phyloP scores from a whole-genome alignment of 2,329 filamentous ascomycete genomes.

The Didymellaceae sp. region DNA sequence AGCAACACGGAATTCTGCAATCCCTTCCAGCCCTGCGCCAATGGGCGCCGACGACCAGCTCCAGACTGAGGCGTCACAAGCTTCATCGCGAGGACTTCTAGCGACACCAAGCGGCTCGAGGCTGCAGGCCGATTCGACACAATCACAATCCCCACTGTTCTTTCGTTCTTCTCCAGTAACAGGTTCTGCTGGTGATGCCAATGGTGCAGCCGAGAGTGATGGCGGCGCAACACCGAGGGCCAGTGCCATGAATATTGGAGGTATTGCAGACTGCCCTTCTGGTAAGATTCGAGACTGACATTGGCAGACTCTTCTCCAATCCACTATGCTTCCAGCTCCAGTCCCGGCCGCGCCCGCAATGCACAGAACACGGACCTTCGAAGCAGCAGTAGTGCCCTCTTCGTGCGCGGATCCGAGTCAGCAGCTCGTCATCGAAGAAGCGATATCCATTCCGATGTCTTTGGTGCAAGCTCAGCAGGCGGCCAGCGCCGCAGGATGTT shows the following conservation, averaged over 20 bases:
- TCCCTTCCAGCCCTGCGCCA: conserved; percentile 59
- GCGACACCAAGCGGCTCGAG: conserved; percentile 57
- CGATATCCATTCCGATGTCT: conserved; percentile 83
- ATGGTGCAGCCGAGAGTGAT: conserved; percentile 57
- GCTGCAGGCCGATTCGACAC: conserved; percentile 55
- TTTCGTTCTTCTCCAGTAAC: conserved; percentile 68
- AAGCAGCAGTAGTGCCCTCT: conserved; percentile 86
- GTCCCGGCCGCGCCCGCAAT: conserved; percentile 69
- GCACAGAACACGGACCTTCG: conserved; percentile 72
- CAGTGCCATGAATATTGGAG: conserved; percentile 65
- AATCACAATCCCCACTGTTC: conserved; percentile 84
- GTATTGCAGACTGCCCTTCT: conserved; percentile 57
- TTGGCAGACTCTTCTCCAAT: conserved; percentile 86
- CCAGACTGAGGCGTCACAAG: conserved; percentile 51
- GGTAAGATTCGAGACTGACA: conserved; percentile 17
- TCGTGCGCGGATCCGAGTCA: conserved; percentile 70
- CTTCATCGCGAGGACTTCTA: conserved; percentile 47
- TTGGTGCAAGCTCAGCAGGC: conserved; percentile 49
- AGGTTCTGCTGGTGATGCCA: conserved; percentile 51
- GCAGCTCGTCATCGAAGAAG: conserved; percentile 72
- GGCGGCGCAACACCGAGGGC: conserved; percentile 76
- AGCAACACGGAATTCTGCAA: conserved; percentile 61
- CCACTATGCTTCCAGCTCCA: conserved; percentile 88
- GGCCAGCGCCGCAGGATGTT: conserved; percentile 64
- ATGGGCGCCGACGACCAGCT: conserved; percentile 53